Conservation (phyloP, 148 eudicot species). For the Silene uniflora region DNA sequence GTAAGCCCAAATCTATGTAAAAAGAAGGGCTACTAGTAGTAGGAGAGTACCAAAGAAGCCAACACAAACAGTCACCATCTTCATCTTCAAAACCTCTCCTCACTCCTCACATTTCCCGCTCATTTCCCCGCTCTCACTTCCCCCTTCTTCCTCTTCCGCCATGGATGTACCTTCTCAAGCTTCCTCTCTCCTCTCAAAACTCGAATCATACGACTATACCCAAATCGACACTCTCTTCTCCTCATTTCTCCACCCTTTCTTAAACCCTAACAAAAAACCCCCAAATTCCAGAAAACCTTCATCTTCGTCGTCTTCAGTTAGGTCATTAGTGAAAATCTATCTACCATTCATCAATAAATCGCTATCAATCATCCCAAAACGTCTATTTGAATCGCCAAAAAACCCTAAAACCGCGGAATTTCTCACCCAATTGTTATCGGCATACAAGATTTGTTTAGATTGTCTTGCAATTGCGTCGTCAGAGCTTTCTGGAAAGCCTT, state of each 20-base stretch:
- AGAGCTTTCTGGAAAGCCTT: conserved; percentile 49
- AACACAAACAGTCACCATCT: conserved; percentile 4
- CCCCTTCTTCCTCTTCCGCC: conserved; percentile 18
- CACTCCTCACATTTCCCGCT: neutral
- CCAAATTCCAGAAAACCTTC: conserved; percentile 29
- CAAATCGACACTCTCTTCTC: conserved; percentile 36
- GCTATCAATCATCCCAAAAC: conserved; percentile 54
- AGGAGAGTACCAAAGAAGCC: conserved; percentile 21
- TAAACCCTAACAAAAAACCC: conserved; percentile 19
- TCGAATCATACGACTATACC: conserved; percentile 44
- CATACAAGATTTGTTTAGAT: conserved; percentile 49
- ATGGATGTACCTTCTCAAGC: conserved; percentile 43
- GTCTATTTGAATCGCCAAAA: conserved; percentile 54
- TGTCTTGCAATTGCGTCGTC: conserved; percentile 44
- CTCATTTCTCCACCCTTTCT: conserved; percentile 41
- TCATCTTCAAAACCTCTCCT: conserved; percentile 1
- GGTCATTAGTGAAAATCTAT: conserved; percentile 56
- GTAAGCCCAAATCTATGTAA: too few species aligned
- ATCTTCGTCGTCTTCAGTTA: conserved; percentile 23
- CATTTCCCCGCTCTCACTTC: neutral
- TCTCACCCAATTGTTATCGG: conserved; percentile 30
- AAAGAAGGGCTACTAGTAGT: too few species aligned
- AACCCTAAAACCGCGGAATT: conserved; percentile 17
- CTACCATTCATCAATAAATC: conserved; percentile 44
- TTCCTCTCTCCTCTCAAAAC: conserved; percentile 38